A percentile compares a stretch with the other conserved stretches of the same genome.
Conservation (phyloP, 148 eudicot genomes). For the Spergularia bocconei region DNA sequence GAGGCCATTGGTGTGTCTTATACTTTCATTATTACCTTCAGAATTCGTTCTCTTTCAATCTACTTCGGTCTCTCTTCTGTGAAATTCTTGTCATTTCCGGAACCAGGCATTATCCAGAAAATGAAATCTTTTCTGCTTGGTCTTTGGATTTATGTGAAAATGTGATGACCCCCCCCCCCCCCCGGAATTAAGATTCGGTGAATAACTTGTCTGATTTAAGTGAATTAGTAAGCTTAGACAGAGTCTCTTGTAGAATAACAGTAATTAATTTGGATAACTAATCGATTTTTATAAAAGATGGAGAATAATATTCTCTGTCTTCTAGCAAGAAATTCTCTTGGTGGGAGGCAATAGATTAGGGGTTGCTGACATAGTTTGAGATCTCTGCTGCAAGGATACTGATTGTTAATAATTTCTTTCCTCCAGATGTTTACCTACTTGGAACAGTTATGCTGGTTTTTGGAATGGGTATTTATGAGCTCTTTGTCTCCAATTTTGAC, state of each 20-base stretch:
- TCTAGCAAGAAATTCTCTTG: too few species aligned
- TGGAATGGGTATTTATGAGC: constrained; percentile 98
- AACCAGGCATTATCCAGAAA: not conserved
- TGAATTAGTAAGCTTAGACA: too few species aligned
- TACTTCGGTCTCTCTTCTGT: not conserved
- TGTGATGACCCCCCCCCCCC: not conserved
- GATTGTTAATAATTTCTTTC: constrained; percentile 1
- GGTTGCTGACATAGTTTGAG: not conserved
- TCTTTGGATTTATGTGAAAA: not conserved
- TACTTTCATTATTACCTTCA: not conserved
- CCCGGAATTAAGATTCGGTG: too few species aligned
- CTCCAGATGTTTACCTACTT: constrained; percentile 77
- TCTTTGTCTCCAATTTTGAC: constrained; percentile 86
- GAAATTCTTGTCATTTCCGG: not conserved
- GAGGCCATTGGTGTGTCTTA: constrained; percentile 73
- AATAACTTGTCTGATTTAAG: too few species aligned
- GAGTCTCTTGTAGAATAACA: too few species aligned
- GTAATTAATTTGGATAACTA: too few species aligned
- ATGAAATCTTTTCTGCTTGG: not conserved
- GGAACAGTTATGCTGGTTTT: constrained; percentile 98
- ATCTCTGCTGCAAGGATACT: constrained; percentile 11
- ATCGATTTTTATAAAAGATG: too few species aligned
- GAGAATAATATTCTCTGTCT: too few species aligned
- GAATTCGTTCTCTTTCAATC: constrained; percentile 2
- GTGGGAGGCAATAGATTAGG: too few species aligned